Evolutionary conservation across 257 asterid species (phyloP).

Genomic region (Solanum bulbocastanum): DNA sequence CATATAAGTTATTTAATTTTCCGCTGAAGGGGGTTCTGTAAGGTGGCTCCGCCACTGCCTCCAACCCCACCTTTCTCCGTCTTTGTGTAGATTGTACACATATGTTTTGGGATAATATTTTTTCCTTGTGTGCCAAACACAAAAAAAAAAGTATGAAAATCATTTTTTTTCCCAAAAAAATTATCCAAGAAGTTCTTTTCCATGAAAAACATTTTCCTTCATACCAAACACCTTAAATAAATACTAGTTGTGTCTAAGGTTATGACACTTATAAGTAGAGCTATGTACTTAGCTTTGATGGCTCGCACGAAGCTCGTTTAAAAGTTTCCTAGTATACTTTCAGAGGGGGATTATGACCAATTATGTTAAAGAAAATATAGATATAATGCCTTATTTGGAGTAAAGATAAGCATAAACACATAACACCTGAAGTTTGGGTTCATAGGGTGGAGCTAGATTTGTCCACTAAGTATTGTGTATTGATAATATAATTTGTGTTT

Average conservation of each 20-base stretch:
- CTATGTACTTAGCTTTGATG: not conserved
- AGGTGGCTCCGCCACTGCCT: not conserved
- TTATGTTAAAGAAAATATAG: not conserved
- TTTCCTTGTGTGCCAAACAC: not conserved
- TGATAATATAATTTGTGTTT: not conserved
- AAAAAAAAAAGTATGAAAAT: not conserved
- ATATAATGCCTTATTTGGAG: not conserved
- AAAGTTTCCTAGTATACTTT: not conserved
- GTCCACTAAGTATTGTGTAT: not conserved
- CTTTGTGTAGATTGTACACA: not conserved
- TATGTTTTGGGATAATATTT: not conserved
- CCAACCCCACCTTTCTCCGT: not conserved
- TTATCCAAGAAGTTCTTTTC: not conserved
- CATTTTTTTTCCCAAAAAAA: not conserved
- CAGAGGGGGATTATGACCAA: not conserved
- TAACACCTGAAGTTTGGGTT: not conserved
- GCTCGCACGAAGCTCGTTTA: not conserved
- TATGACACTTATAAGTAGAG: not conserved
- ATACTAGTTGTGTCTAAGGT: not conserved
- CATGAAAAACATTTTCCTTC: not conserved
- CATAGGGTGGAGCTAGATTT: not conserved
- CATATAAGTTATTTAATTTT: too few relatives aligned
- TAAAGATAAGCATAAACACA: not conserved
- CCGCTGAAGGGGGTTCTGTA: too few relatives aligned
- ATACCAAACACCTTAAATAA: not conserved